Evolutionary conservation across 208 protist species (phyloP), one percentile per base, ranked within the genome.

Genomic region (Acanthamoeba sp.): DNA sequence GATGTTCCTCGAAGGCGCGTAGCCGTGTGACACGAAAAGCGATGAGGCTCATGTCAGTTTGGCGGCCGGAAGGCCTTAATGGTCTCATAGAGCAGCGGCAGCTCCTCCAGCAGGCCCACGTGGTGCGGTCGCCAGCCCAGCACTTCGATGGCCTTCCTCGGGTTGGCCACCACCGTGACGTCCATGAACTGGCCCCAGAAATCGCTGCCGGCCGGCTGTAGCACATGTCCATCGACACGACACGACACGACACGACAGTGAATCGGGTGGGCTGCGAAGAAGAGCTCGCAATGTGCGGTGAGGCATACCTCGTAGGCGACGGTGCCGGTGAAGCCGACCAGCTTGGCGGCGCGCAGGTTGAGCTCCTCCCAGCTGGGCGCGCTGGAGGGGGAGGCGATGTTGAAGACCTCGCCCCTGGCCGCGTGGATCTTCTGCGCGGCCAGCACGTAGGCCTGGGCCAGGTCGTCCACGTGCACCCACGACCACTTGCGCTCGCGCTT

Each of bases 331-430:
- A 45, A 93, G 18, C 89, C 89, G 9, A 62, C 89, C 14, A 82
- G 48, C 69, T 52, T 82, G 66, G 89, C 89, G 18, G 69, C 59
- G 22, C 22, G n/a, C 66, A 50, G 42, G 48, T 84, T 69, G 66
- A 93, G 69, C 66, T 93, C 89, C 40, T 93, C 89, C 40, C 40
- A 78, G 29, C 64, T 84, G 64, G 89, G 89, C 48, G 66, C 9
- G 38, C 38, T 18, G 73, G 36, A 29, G 32, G 32, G 42, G 3
- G 59, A 45, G 29, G n/a, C 89, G 22, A 93, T n/a, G 69, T 93
- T 93, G 66, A 93, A 93, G 57, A 93, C 34, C 64, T 93, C n/a
- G 42, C 89, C 89, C 42, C 82, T 93, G 64, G 89, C 89, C 36
- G 34, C 69, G 32, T 78, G 48, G 27, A 76, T 78, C 27, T 82